Evolutionary conservation across 441 rosid genomes (phyloP).

Genomic region (Pelargonium cotyledonis): DNA sequence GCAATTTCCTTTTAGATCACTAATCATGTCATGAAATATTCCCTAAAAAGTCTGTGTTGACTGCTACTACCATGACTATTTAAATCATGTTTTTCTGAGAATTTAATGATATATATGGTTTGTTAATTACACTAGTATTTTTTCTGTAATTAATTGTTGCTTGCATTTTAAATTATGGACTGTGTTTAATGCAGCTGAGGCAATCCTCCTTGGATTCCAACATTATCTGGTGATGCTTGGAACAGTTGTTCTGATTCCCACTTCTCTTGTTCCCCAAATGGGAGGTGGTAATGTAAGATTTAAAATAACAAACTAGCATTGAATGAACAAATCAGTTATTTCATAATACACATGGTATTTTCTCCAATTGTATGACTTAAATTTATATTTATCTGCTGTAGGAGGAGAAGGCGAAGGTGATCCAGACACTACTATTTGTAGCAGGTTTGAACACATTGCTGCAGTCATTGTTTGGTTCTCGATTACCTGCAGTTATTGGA

Average conservation of each 20-base stretch:
- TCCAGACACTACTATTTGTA: constrained; percentile 89
- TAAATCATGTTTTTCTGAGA: too few species aligned
- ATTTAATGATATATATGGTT: too few species aligned
- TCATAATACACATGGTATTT: too few species aligned
- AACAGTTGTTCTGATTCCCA: constrained; percentile 83
- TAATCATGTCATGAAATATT: not conserved
- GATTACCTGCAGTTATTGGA: constrained; percentile 87
- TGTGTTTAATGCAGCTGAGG: constrained; percentile 62
- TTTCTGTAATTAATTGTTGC: not conserved
- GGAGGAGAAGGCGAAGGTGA: constrained; percentile 87
- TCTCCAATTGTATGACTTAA: not conserved
- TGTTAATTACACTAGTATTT: too few species aligned
- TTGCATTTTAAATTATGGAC: not conserved
- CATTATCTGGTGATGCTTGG: constrained; percentile 98
- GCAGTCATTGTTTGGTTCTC: constrained; percentile 63
- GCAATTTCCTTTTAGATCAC: not conserved
- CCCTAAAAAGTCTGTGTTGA: too few species aligned
- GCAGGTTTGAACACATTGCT: constrained; percentile 88
- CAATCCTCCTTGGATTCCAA: constrained; percentile 90
- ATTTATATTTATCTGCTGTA: constrained; percentile 23
- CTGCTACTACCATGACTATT: too few species aligned
- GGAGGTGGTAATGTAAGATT: constrained; percentile 93
- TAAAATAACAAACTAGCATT: constrained; percentile 2
- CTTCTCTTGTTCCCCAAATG: constrained; percentile 96
- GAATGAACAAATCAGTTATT: too few species aligned